phyloP scores from a whole-genome alignment of 192 early-diverging fungal genomes.

The Gigaspora rosea region DNA sequence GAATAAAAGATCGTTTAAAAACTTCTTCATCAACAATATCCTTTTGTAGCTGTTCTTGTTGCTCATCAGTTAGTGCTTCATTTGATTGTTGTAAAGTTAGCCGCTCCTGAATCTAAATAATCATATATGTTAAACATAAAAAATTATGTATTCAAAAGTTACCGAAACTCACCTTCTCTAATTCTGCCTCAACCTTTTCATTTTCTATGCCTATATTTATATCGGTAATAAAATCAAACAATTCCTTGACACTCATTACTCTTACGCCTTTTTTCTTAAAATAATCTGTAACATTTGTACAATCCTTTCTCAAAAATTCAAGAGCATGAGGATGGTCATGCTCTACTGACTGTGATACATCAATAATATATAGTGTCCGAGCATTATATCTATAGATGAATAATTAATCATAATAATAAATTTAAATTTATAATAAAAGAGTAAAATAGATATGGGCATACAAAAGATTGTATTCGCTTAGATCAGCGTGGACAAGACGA shows the following conservation, averaged over 20 bases:
- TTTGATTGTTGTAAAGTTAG: neutral
- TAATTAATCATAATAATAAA: too few relatives aligned
- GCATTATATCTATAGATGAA: conserved; percentile 68
- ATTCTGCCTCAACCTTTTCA: conserved; percentile 65
- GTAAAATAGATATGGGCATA: conserved; percentile 40
- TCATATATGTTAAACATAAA: neutral
- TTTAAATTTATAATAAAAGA: too few relatives aligned
- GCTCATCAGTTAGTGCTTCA: neutral
- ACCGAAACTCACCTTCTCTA: conserved; percentile 58
- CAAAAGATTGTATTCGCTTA: conserved; percentile 96
- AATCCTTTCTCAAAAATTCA: conserved; percentile 95
- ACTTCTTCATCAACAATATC: conserved; percentile 82
- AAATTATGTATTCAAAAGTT: neutral
- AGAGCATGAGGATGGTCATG: conserved; percentile 97
- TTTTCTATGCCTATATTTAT: conserved; percentile 57
- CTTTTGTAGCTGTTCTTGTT: conserved; percentile 42
- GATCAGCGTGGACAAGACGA: conserved; percentile 94
- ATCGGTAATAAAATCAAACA: conserved; percentile 89
- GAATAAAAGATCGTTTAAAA: conserved; percentile 90
- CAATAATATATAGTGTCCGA: conserved; percentile 84
- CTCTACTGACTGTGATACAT: conserved; percentile 98
- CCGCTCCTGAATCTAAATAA: conserved; percentile 31
- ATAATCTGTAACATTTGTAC: conserved; percentile 90
- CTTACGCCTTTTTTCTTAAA: conserved; percentile 77
- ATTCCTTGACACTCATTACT: conserved; percentile 77